Base-by-base conservation (phyloP, 2,329 filamentous ascomycete genomes). In the Mariannaea sp. region DNA sequence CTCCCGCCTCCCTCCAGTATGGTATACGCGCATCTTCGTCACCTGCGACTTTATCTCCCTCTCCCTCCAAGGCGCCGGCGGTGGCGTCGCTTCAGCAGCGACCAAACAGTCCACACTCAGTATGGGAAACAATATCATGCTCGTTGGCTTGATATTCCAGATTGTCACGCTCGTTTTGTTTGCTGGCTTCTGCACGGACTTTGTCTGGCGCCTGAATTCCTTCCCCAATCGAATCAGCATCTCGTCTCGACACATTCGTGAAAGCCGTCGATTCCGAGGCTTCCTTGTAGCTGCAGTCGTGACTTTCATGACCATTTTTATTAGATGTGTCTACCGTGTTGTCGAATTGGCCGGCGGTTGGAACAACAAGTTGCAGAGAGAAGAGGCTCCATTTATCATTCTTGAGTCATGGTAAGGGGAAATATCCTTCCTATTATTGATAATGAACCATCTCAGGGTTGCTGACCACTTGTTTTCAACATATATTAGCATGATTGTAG, bases 311-410 rank as follows among this genome's bases (percentile, higher is more conserved):
- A 33, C 20, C 7, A 83, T 89, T 63, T 80, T 87, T 56, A 80
- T 81, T 57, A 76, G 86, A 7, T 83, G 80, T 58, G 78, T 84
- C 36, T 89, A 83, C 68, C 80, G 86, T 45, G 80, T 87, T 19
- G 80, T 80, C 1, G 86, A 89, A 75, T 71, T 89, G 59, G 80
- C 77, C 59, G 74, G 80, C 36, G 86, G 86, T 1, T 89, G 83
- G 80, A 70, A 65, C 3, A 84, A 84, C 2, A 68, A 75, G 20
- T 68, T 88, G 58, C 84, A 85, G 65, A 68, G 62, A 26, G 68
- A 79, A 27, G 73, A 85, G 69, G 71, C 70, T 17, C 67, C 80
- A 27, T 85, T 85, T 64, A 76, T 84, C 57, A 77, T 70, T 5
- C 75, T 85, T 33, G 82, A 85, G 72, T 79, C 80, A 38, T 16